These are phyloP conservation scores for Artomyces pyxidatus DNA, from an alignment of 768 basidiomycete species.

Conservation along the genomic window DNA sequence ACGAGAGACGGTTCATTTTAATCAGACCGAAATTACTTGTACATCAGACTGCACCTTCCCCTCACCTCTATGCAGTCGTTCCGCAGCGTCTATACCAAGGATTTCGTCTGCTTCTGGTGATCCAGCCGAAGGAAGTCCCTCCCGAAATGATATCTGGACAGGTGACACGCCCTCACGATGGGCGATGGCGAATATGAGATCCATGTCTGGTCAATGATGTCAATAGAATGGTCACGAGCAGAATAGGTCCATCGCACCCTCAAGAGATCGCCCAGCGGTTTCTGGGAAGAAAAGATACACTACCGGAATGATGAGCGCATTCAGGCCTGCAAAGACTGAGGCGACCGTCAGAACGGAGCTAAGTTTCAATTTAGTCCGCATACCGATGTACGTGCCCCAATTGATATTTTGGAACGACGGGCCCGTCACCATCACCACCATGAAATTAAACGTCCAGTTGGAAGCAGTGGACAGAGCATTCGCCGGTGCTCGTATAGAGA, in stretches of 20 bases:
- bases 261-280: slow-evolving; percentile 50
- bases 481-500: slow-evolving; percentile 54
- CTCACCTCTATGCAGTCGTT: neutral
- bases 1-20: too few relatives aligned
- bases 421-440: slow-evolving; percentile 54
- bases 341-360: neutral
- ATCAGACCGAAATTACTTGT: too few relatives aligned
- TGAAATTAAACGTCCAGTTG: slow-evolving; percentile 51
- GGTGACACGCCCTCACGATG: slow-evolving; percentile 27
- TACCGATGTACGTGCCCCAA: slow-evolving; percentile 54
- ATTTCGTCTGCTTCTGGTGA: slow-evolving; percentile 29
- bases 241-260: slow-evolving; percentile 28
- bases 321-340: slow-evolving; percentile 45
- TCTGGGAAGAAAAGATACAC: slow-evolving; percentile 58
- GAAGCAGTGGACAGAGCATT: slow-evolving; percentile 52
- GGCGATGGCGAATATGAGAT: slow-evolving; percentile 28
- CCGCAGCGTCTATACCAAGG: slow-evolving; percentile 18
- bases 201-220: slow-evolving; percentile 21
- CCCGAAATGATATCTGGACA: slow-evolving; percentile 25
- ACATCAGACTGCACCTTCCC: too few relatives aligned
- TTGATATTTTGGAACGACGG: slow-evolving; percentile 50
- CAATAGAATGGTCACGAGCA: neutral
- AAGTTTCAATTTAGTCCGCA: slow-evolving; percentile 1
- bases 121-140: slow-evolving; percentile 26
- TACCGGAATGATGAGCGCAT: slow-evolving; percentile 47